Evolutionary conservation across 208 protist genomes (phyloP).

Genomic region (Leishmania guyanensis): DNA sequence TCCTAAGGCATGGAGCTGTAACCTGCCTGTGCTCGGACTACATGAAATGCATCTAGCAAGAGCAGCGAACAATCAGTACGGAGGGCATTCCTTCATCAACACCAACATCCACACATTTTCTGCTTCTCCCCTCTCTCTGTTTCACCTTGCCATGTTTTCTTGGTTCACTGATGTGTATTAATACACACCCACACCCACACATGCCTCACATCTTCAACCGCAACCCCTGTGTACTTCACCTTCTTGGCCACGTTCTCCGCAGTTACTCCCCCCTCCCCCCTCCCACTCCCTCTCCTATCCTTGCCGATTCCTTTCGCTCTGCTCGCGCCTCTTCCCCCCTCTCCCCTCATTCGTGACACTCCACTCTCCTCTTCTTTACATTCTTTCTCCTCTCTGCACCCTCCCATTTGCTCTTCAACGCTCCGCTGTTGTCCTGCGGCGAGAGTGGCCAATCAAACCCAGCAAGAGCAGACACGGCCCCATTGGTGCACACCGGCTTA

Average conservation of each 20-base stretch:
- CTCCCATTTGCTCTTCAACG: not conserved
- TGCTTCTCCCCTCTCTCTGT: not conserved
- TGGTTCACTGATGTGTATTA: not conserved
- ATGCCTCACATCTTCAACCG: not conserved
- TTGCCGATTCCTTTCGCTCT: not conserved
- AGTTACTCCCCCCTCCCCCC: not conserved
- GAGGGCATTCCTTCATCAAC: not conserved
- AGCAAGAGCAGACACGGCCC: not conserved
- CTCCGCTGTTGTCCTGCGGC: not conserved
- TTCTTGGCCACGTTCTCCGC: not conserved
- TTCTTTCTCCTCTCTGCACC: constrained; percentile 6
- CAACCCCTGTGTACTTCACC: not conserved
- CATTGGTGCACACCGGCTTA: not conserved
- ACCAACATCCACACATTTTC: not conserved
- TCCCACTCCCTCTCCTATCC: not conserved
- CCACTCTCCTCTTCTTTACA: constrained; percentile 15
- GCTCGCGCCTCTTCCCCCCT: not conserved
- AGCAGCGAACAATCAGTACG: not conserved
- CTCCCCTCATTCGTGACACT: not conserved
- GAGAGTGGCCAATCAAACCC: not conserved
- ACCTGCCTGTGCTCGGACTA: not conserved
- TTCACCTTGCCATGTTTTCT: not conserved
- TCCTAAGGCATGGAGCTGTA: not conserved
- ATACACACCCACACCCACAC: not conserved
- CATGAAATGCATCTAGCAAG: not conserved